Base-by-base conservation (phyloP, 768 basidiomycete species). In the Lentinula edodes region DNA sequence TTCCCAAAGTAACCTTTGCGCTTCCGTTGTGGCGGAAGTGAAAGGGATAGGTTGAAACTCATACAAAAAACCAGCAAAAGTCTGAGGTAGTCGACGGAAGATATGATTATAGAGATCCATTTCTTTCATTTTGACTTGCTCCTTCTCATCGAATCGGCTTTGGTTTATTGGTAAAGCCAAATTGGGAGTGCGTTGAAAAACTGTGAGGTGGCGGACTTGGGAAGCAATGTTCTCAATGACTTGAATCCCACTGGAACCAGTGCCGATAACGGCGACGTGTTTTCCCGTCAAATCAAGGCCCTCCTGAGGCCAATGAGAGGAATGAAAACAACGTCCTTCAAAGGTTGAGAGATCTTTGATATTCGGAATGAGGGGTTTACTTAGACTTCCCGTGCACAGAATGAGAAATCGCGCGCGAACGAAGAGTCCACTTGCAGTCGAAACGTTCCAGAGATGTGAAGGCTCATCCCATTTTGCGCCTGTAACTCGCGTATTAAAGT, bases 151-250 rank as follows among this genome's bases (percentile, higher is more conserved):
- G 13, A 51, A 36, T 34, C 34, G 45, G 5, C 35, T n/a, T 35
- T 62, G 46, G 10, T n/a, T 46, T 52, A 61, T 61, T 3, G 60
- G 52, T 5, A 61, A 36, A 6, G 51, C 34, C 8, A 54, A 28
- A 55, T 61, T 61, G 35, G 61, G 63, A 2, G 39, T 59, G 46
- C 63, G 63, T 34, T 66, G 63, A 61, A 66, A 66, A 9, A 66
- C 57, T 6, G 65, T 64, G 28, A 66, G 63, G n/a, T 64, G 63
- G 10, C 5, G 20, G 2, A 43, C 60, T 5, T 32, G 23, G 6
- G 51, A 6, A 23, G 60, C 58, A 10, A 55, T 46, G 23, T 52
- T 56, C 43, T 66, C 63, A 13, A 64, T 64, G 15, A 66, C 32
- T 18, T 36, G 53, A 7, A 54, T 34, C 9, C 53, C 53, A 12